These are phyloP conservation scores for Taxawa tesnikishii DNA, from an alignment of 2,329 filamentous ascomycete genomes.

Conservation along the genomic window DNA sequence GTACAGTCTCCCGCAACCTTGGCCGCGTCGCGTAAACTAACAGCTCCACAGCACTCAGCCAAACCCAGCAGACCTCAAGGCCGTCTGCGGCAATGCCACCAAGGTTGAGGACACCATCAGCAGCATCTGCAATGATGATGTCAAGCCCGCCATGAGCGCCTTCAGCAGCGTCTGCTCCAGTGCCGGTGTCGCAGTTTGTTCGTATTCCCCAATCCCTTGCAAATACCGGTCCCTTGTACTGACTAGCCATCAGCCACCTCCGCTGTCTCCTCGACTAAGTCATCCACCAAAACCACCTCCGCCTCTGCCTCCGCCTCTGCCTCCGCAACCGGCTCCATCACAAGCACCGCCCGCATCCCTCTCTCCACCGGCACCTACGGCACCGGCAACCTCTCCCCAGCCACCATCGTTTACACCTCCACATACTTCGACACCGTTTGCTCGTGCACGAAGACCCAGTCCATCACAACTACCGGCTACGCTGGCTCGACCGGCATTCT, in stretches of 20 bases:
- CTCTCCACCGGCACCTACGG: background rate
- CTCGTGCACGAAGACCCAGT: conserved; percentile 13
- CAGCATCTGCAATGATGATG: conserved; percentile 17
- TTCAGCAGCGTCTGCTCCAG: conserved; percentile 19
- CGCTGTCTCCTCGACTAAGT: conserved; percentile 6
- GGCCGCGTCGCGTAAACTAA: conserved; percentile 5
- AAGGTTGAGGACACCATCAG: conserved; percentile 15
- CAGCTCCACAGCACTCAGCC: conserved; percentile 15
- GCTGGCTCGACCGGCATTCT: conserved; percentile 4
- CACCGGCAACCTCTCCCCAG: conserved; percentile 5
- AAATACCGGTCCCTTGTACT: conserved; percentile 1
- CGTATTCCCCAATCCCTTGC: conserved; percentile 3
- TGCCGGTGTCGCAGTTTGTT: conserved; percentile 19
- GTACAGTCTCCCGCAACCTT: conserved; percentile 20
- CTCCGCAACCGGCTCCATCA: conserved; percentile 5
- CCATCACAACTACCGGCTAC: conserved; percentile 5
- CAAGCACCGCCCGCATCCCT: conserved; percentile 1
- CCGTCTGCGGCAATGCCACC: conserved; percentile 17
- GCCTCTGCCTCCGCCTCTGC: conserved; percentile 8
- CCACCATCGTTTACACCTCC: conserved; percentile 12
- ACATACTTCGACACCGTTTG: conserved; percentile 13
- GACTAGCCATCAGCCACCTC: conserved; percentile 7
- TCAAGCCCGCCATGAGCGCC: conserved; percentile 15
- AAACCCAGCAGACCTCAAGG: conserved; percentile 19
- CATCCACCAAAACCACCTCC: conserved; percentile 7